phyloP scores from a whole-genome alignment of 2,329 filamentous ascomycete species.

The Aspergillus aculeatus region DNA sequence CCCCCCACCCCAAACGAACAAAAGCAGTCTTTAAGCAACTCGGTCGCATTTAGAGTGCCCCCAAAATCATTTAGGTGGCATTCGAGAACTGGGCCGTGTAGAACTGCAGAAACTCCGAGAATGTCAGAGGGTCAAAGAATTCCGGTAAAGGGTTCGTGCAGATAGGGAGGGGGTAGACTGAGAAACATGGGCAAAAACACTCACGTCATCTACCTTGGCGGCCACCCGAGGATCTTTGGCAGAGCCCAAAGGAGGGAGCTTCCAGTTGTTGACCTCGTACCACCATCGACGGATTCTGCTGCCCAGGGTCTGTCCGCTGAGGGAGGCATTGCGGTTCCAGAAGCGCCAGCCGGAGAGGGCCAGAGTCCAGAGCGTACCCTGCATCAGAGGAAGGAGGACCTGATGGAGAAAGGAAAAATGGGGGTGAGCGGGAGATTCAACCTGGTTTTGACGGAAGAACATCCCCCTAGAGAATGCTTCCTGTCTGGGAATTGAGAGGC shows the following conservation, averaged over 20 bases:
- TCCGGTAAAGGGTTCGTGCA: not conserved
- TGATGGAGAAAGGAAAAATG: constrained; percentile 37
- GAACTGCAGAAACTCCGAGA: constrained; percentile 37
- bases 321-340: constrained; percentile 77
- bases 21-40: not conserved
- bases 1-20: not conserved
- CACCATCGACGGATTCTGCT: constrained; percentile 84
- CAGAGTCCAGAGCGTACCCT: constrained; percentile 87
- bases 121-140: constrained; percentile 24
- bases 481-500: not conserved
- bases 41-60: not conserved
- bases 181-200: constrained; percentile 14
- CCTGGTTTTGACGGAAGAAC: not conserved
- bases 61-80: constrained; percentile 13
- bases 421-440: not conserved
- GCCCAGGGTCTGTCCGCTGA: constrained; percentile 74
- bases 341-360: constrained; percentile 82
- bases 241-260: constrained; percentile 53
- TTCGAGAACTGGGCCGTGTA: constrained; percentile 38
- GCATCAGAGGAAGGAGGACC: constrained; percentile 81
- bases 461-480: not conserved
- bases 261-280: constrained; percentile 93
- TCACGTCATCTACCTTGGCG: constrained; percentile 46
- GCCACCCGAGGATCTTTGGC: constrained; percentile 34
- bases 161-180: not conserved